Base-by-base conservation (phyloP, 192 early-diverging fungal species). In the Mortierella claussenii region DNA sequence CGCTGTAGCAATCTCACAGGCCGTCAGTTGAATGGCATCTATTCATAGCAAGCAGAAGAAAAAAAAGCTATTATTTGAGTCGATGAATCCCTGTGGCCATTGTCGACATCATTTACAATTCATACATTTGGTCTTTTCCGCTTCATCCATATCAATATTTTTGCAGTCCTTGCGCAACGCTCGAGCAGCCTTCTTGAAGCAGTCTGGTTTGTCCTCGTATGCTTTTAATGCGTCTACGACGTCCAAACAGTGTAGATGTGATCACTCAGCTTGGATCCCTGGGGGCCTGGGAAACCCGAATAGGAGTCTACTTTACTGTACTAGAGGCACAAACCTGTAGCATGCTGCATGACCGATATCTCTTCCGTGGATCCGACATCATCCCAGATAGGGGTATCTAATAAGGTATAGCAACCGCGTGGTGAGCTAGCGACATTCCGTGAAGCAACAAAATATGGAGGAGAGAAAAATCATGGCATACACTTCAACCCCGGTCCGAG, bases 1-100 rank as follows among this genome's bases (percentile, higher is more conserved):
- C 28, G 80, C 69, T 17, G 65, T 81, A 17, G 80, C 64, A 15
- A 81, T 73, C 45, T 81, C 74, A 27, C 80, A 81, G 18, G 40
- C 40, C 8, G 80, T 73, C 55, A 81, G 31, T 13, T 60, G 62
- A 18, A 81, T 62, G 2, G 80, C 80, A 37, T 71, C 80, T 81
- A 46, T 3, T 13, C 17, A 54, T 3, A 5, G 8, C 2, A 26
- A 24, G 26, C 30, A 17, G 26, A 20, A 48, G 33, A 17, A 44
- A 11, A 18, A 40, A 37, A 31, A n/a, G 33, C 0, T 8, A 15
- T 23, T 15, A 20, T 48, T 21, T 48, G 7, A 7, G n/a, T 48
- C 17, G 17, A 11, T 42, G 40, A 42, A 11, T 42, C 10, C 8
- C 8, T 11, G 17, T 42, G 17, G 4, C 15, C 15, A n/a, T n/a